Percentiles rank a stretch among this genome's conserved stretches.
These are phyloP conservation scores for Cadophora sp. DNA, from an alignment of 2,329 filamentous ascomycete species.

Conservation along the genomic window DNA sequence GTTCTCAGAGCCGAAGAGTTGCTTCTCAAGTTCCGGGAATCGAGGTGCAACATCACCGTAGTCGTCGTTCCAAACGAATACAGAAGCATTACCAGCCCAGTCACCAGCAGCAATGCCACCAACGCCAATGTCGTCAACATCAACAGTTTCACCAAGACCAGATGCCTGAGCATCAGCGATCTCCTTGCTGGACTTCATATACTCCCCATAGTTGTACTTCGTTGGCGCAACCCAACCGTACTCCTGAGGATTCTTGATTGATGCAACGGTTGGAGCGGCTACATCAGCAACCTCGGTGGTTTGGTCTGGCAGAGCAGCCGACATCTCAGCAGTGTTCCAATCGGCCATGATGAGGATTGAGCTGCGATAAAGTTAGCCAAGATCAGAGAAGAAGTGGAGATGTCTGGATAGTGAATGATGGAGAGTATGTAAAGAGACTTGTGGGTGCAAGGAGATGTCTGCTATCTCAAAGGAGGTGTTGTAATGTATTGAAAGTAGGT, in stretches of 20 bases:
- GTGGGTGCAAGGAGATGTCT: background rate
- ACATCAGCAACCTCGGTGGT: constrained; percentile 16
- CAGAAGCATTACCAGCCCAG: constrained; percentile 41
- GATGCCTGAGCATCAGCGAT: constrained; percentile 31
- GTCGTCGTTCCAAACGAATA: constrained; percentile 87
- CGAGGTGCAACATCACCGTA: constrained; percentile 84
- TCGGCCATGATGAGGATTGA: constrained; percentile 3
- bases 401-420: background rate
- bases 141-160: constrained; percentile 19
- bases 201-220: constrained; percentile 43
- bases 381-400: background rate
- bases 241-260: constrained; percentile 39
- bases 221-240: constrained; percentile 43
- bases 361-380: background rate
- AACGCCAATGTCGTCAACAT: constrained; percentile 28
- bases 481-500: background rate
- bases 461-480: background rate
- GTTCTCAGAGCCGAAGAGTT: constrained; percentile 71
- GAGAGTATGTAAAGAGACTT: background rate
- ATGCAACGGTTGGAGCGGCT: constrained; percentile 11
- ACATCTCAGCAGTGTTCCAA: constrained; percentile 42
- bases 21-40: constrained; percentile 71
- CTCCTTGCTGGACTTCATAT: constrained; percentile 42
- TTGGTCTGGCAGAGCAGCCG: constrained; percentile 44
- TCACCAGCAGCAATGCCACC: constrained; percentile 37